Percentiles rank a stretch among this genome's conserved stretches.
Conservation (phyloP, 176 grass and related monocot genomes). For the Carex scoparia region DNA sequence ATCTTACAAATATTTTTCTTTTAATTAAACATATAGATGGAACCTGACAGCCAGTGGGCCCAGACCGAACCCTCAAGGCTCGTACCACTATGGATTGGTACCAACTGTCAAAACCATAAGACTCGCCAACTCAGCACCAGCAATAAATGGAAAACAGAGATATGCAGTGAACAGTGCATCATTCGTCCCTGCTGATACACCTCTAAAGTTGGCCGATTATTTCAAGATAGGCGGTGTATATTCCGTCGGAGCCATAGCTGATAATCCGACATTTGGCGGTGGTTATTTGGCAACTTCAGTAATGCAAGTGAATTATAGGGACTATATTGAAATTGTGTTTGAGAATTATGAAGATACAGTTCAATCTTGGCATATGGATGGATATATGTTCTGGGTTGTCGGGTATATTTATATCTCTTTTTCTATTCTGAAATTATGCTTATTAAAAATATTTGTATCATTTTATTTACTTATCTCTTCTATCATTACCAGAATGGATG, state of each 20-base stretch:
- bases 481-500: constrained; percentile 59
- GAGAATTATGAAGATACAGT: constrained; percentile 71
- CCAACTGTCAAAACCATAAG: constrained; percentile 48
- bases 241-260: constrained; percentile 47
- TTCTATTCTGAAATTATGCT: background rate
- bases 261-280: constrained; percentile 34
- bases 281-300: constrained; percentile 62
- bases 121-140: constrained; percentile 66
- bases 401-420: constrained; percentile 37
- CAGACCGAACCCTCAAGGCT: constrained; percentile 82
- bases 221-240: constrained; percentile 84
- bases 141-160: constrained; percentile 72
- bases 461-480: background rate
- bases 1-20: background rate
- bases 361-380: constrained; percentile 89
- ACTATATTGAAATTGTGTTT: constrained; percentile 78
- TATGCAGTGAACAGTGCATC: constrained; percentile 83
- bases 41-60: constrained; percentile 93
- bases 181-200: constrained; percentile 53
- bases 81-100: constrained; percentile 86
- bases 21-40: constrained; percentile 42
- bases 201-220: constrained; percentile 85
- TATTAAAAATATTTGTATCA: background rate
- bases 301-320: constrained; percentile 66
- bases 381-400: constrained; percentile 87